Evolutionary conservation across 192 early-diverging fungal genomes (phyloP).

Genomic region (Kickxella alabastrina): DNA sequence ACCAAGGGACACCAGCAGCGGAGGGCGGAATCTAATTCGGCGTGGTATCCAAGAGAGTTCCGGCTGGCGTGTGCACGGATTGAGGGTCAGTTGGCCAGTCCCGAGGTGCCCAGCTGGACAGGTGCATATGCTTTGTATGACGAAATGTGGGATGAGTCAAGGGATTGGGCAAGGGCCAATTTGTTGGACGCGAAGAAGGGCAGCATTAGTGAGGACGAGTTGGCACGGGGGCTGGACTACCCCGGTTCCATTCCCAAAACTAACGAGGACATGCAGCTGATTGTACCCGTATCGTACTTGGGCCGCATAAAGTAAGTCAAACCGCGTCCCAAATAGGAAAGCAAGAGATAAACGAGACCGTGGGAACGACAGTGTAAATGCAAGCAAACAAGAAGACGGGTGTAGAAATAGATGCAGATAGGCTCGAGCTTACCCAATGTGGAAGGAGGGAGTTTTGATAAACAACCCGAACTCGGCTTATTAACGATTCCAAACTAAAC

Average conservation of each 20-base stretch:
- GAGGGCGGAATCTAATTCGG: constrained; percentile 5
- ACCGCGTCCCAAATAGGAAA: too few species aligned
- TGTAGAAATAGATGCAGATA: too few species aligned
- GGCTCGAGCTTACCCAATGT: too few species aligned
- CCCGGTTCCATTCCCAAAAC: constrained; percentile 38
- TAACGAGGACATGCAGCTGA: constrained; percentile 18
- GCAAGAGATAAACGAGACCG: too few species aligned
- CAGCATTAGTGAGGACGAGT: constrained; percentile 21
- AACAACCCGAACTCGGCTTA: too few species aligned
- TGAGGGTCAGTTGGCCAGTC: constrained; percentile 17
- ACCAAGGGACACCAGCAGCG: neutral
- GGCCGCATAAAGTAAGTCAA: constrained; percentile 51
- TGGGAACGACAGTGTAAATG: too few species aligned
- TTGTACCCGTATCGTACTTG: constrained; percentile 43
- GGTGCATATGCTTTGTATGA: constrained; percentile 42
- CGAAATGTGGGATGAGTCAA: constrained; percentile 28
- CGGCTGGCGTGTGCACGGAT: constrained; percentile 25
- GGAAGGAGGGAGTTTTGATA: too few species aligned
- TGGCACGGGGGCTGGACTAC: constrained; percentile 36
- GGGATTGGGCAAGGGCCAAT: constrained; percentile 8
- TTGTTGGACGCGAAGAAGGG: constrained; percentile 10
- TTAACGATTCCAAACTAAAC: too few species aligned
- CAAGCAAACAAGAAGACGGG: too few species aligned
- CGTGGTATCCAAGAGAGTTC: constrained; percentile 31
- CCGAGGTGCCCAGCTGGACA: constrained; percentile 35